Conservation (phyloP, 768 basidiomycete species). For the Xanthoconium purpureum region DNA sequence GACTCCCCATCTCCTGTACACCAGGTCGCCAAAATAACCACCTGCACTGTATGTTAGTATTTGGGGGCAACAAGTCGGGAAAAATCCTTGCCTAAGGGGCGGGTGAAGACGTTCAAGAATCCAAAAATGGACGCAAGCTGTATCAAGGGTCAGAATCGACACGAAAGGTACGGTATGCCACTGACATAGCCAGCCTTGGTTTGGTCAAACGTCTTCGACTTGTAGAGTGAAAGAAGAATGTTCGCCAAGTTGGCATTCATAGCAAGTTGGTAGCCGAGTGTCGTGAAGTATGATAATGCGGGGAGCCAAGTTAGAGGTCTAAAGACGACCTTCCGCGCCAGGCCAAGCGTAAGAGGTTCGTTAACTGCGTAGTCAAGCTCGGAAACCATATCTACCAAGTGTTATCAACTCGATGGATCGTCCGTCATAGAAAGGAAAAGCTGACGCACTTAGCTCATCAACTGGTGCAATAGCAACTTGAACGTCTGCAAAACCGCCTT, state of each 20-base stretch:
- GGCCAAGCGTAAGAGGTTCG: neutral
- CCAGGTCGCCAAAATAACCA: slow-evolving; percentile 5
- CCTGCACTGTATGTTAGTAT: neutral
- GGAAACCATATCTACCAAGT: slow-evolving; percentile 15
- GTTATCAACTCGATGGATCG: neutral
- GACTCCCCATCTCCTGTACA: slow-evolving; percentile 4
- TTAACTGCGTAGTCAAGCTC: slow-evolving; percentile 3
- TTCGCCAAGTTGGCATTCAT: slow-evolving; percentile 5
- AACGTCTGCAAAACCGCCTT: slow-evolving; percentile 18
- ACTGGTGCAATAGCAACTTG: slow-evolving; percentile 12
- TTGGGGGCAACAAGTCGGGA: neutral
- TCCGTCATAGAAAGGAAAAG: neutral
- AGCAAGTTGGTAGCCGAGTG: slow-evolving; percentile 4
- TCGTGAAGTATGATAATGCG: slow-evolving; percentile 2
- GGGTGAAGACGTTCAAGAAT: slow-evolving; percentile 1
- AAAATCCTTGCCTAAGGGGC: slow-evolving; percentile 1
- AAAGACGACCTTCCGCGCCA: neutral
- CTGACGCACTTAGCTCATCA: neutral
- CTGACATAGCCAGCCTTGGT: slow-evolving; percentile 10
- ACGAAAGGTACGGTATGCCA: neutral
- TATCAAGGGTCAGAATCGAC: neutral
- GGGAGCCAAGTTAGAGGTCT: slow-evolving; percentile 6
- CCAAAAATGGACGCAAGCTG: slow-evolving; percentile 4
- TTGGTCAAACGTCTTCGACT: neutral
- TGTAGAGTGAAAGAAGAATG: slow-evolving; percentile 1